Conservation (phyloP, 805 yeast genomes). For the Starmerella gropengiesseri region DNA sequence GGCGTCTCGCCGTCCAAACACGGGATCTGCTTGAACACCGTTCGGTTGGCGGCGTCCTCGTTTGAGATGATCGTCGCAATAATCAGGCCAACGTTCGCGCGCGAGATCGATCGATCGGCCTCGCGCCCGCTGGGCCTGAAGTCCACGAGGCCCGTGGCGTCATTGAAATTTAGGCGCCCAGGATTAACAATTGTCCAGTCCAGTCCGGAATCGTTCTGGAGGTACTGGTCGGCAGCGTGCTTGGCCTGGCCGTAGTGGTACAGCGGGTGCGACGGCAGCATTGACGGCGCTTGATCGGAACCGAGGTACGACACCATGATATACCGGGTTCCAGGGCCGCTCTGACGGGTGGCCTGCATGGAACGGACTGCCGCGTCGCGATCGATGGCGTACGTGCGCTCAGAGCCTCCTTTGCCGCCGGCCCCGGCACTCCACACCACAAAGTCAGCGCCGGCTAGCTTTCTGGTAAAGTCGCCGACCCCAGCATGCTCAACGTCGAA, state of each 20-base stretch:
- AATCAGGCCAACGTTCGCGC: conserved; percentile 48
- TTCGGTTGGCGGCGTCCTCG: conserved; percentile 17
- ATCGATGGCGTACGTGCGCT: conserved; percentile 42
- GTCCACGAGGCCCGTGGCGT: conserved; percentile 37
- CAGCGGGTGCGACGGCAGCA: conserved; percentile 34
- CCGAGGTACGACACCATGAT: conserved; percentile 47
- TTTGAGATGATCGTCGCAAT: conserved; percentile 23
- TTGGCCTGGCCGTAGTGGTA: conserved; percentile 49
- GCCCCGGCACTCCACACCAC: conserved; percentile 56
- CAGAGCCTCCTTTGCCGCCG: conserved; percentile 41
- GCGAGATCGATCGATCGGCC: conserved; percentile 25
- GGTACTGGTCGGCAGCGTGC: conserved; percentile 45
- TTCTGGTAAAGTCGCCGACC: conserved; percentile 32
- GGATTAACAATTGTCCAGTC: conserved; percentile 53
- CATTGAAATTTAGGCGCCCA: conserved; percentile 35
- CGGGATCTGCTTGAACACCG: conserved; percentile 17
- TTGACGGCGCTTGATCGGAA: conserved; percentile 39
- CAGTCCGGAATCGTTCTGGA: conserved; percentile 32
- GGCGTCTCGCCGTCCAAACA: conserved; percentile 22
- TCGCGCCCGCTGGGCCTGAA: conserved; percentile 22
- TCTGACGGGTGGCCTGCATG: conserved; percentile 42
- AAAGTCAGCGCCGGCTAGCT: conserved; percentile 41
- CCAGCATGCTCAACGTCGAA: conserved; percentile 31
- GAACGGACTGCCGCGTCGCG: conserved; percentile 51
- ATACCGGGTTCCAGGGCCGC: conserved; percentile 36